These are phyloP conservation scores for Volvariella surrecta DNA, from an alignment of 1,284 basidiomycete species.

Conservation along the genomic window DNA sequence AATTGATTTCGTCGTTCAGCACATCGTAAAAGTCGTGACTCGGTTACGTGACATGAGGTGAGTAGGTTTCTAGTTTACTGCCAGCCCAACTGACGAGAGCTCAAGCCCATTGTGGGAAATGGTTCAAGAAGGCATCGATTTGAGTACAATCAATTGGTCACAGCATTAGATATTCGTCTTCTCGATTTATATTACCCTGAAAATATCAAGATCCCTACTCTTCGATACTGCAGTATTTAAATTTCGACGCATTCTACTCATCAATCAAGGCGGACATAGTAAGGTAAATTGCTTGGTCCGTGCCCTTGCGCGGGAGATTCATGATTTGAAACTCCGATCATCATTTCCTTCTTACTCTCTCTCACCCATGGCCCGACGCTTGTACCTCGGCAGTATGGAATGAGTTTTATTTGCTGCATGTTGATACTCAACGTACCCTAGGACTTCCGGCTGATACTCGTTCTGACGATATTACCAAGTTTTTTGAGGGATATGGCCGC, in stretches of 20 bases:
- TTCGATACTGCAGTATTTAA: too few relatives aligned
- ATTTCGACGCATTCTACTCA: too few relatives aligned
- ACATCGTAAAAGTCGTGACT: slow-evolving; percentile 80
- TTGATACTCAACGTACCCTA: slow-evolving; percentile 17
- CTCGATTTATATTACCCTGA: neutral
- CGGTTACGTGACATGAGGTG: slow-evolving; percentile 50
- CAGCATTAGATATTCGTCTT: slow-evolving; percentile 31
- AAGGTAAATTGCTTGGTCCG: too few relatives aligned
- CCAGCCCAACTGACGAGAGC: slow-evolving; percentile 9
- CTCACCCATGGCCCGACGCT: slow-evolving; percentile 69
- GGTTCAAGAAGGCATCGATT: slow-evolving; percentile 96
- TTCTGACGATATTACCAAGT: slow-evolving; percentile 73
- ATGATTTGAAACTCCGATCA: slow-evolving; percentile 27
- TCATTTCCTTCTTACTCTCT: slow-evolving; percentile 28
- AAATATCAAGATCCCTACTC: too few relatives aligned
- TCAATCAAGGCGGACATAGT: too few relatives aligned
- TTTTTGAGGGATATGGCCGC: slow-evolving; percentile 81
- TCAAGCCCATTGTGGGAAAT: slow-evolving; percentile 91
- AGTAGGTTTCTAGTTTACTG: slow-evolving; percentile 10
- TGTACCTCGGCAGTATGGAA: slow-evolving; percentile 76
- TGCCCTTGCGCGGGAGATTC: slow-evolving; percentile 24
- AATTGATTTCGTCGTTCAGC: slow-evolving; percentile 89
- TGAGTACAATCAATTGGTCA: slow-evolving; percentile 90
- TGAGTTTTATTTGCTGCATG: slow-evolving; percentile 8
- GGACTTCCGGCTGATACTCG: slow-evolving; percentile 75